phyloP scores from a whole-genome alignment of 169 alveolate species.

The Cryptosporidium meleagridis region DNA sequence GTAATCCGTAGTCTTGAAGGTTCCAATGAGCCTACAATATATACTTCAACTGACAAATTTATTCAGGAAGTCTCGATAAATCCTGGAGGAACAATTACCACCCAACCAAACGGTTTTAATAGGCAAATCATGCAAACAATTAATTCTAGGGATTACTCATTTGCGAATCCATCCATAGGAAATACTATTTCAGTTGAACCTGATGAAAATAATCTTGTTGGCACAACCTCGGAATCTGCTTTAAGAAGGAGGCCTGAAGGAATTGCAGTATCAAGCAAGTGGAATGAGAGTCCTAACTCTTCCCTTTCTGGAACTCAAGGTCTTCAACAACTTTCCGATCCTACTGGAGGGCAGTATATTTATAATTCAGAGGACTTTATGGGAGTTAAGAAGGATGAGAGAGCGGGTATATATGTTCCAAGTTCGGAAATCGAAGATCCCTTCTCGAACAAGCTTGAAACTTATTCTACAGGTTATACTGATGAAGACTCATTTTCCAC shows the following conservation, averaged over 20 bases:
- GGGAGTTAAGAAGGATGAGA: background rate
- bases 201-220: background rate
- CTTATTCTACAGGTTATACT: conserved; percentile 48
- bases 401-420: background rate
- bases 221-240: background rate
- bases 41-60: conserved; percentile 40
- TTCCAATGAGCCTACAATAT: conserved; percentile 53
- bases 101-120: background rate
- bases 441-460: conserved; percentile 14
- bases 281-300: conserved; percentile 3
- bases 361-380: conserved; percentile 4
- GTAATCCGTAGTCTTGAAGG: conserved; percentile 51
- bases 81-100: background rate
- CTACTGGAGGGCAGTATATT: background rate
- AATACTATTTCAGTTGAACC: background rate
- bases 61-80: conserved; percentile 20
- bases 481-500: conserved; percentile 58
- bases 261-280: background rate
- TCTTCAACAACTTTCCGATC: background rate
- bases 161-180: background rate
- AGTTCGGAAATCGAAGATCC: conserved; percentile 13
- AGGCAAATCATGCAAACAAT: conserved; percentile 5
- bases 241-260: background rate
- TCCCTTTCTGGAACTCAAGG: background rate
- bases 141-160: background rate